phyloP scores from a whole-genome alignment of 2,329 filamentous ascomycete genomes.

The Leptographium wingfieldii region DNA sequence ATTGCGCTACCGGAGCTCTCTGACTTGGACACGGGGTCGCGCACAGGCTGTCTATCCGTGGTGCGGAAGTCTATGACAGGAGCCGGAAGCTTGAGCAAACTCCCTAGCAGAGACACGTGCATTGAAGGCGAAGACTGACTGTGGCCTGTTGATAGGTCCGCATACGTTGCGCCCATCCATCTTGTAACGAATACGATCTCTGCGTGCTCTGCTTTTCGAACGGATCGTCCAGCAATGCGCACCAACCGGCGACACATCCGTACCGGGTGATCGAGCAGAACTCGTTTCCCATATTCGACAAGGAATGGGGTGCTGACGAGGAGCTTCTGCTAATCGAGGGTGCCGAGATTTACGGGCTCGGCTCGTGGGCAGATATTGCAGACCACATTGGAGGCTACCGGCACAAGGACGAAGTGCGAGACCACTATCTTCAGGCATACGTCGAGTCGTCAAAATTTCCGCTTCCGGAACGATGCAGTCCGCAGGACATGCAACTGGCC shows the following conservation, averaged over 20 bases:
- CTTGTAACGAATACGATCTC: constrained; percentile 89
- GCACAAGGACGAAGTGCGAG: constrained; percentile 86
- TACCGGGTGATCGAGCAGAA: constrained; percentile 97
- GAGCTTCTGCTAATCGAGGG: constrained; percentile 89
- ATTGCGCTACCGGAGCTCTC: too few species aligned
- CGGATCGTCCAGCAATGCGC: constrained; percentile 67
- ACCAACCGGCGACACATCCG: constrained; percentile 75
- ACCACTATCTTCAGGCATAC: constrained; percentile 86
- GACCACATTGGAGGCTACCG: constrained; percentile 96
- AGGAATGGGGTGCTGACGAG: constrained; percentile 94
- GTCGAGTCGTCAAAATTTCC: constrained; percentile 76
- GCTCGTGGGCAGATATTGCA: constrained; percentile 95
- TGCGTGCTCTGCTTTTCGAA: constrained; percentile 90
- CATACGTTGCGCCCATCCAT: constrained; percentile 74
- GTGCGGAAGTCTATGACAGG: background rate
- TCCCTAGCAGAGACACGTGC: background rate
- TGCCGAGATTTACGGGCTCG: constrained; percentile 88
- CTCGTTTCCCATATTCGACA: constrained; percentile 89
- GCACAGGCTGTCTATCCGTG: background rate
- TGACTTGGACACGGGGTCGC: too few species aligned
- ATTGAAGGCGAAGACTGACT: background rate
- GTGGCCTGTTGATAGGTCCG: constrained; percentile 51
- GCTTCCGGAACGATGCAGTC: constrained; percentile 73
- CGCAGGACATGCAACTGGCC: constrained; percentile 64
- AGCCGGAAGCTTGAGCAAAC: background rate